Conservation (phyloP, 371 early-diverging fungal genomes). For the Conidiobolus incongruus region DNA sequence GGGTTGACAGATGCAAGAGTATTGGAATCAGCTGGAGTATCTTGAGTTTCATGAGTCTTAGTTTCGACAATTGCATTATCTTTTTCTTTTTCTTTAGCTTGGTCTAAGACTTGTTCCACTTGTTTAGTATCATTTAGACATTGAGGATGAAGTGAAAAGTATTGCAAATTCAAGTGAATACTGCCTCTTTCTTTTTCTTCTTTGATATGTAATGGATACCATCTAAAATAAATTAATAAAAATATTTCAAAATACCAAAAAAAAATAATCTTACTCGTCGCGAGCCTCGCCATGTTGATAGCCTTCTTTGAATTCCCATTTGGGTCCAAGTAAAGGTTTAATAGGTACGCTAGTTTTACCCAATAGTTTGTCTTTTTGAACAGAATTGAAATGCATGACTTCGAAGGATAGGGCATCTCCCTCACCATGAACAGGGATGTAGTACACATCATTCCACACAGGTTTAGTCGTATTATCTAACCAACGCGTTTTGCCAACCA, state of each 20-base stretch:
- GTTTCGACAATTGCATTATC: too few relatives aligned
- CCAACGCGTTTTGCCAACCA: conserved; percentile 39
- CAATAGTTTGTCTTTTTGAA: conserved; percentile 33
- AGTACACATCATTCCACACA: conserved; percentile 71
- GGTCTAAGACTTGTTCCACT: too few relatives aligned
- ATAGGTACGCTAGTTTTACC: conserved; percentile 25
- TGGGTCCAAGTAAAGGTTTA: conserved; percentile 6
- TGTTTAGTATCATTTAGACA: too few relatives aligned
- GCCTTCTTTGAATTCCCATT: neutral
- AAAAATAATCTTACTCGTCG: neutral
- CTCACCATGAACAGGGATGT: conserved; percentile 38
- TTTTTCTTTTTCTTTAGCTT: too few relatives aligned
- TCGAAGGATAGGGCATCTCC: conserved; percentile 48
- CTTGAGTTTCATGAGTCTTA: neutral
- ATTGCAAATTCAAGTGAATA: neutral
- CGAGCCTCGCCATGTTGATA: neutral
- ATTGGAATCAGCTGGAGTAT: neutral
- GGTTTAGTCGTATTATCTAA: conserved; percentile 54
- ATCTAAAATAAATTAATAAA: neutral
- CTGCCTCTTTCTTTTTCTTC: neutral
- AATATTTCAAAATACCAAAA: neutral
- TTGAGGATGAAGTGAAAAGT: too few relatives aligned
- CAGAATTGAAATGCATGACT: conserved; percentile 44
- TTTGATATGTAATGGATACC: neutral
- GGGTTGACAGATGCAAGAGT: neutral